Evolutionary conservation across 345 rosid species (phyloP).

Genomic region (Rhodamnia argentea): DNA sequence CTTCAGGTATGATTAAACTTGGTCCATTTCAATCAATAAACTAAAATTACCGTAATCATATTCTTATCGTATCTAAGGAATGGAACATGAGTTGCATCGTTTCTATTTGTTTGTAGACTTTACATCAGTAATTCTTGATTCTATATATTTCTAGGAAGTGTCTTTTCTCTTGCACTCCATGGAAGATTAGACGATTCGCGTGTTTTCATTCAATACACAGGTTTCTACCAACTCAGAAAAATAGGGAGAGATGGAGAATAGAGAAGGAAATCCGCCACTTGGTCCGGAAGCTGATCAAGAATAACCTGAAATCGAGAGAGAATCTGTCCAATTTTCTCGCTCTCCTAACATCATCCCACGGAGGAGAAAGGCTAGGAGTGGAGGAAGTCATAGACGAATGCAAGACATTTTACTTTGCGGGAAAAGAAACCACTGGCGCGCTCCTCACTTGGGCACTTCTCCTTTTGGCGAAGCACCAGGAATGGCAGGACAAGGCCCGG

Average conservation of each 20-base stretch:
- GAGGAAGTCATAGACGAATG: slow-evolving; percentile 81
- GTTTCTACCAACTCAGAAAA: slow-evolving; percentile 67
- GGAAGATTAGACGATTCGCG: neutral
- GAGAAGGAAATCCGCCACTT: slow-evolving; percentile 57
- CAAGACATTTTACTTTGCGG: slow-evolving; percentile 83
- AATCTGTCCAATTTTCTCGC: slow-evolving; percentile 39
- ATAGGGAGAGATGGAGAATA: slow-evolving; percentile 56
- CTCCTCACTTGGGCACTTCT: slow-evolving; percentile 61
- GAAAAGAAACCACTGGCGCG: slow-evolving; percentile 71
- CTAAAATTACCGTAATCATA: neutral
- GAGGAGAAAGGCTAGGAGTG: slow-evolving; percentile 42
- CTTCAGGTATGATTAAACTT: slow-evolving; percentile 35
- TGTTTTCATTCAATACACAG: slow-evolving; percentile 9
- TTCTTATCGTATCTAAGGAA: neutral
- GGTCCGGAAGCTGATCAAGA: slow-evolving; percentile 33
- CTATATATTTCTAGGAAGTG: neutral
- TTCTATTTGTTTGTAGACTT: neutral
- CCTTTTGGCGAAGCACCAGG: slow-evolving; percentile 57
- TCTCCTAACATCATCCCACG: slow-evolving; percentile 39
- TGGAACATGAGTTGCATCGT: neutral
- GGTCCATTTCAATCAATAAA: neutral
- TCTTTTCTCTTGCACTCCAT: neutral
- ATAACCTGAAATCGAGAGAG: slow-evolving; percentile 16
- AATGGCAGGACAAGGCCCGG: slow-evolving; percentile 75
- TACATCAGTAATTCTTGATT: neutral